Evolutionary conservation across 2,329 filamentous ascomycete species (phyloP).

Genomic region (Pseudogymnoascus verrucosus): DNA sequence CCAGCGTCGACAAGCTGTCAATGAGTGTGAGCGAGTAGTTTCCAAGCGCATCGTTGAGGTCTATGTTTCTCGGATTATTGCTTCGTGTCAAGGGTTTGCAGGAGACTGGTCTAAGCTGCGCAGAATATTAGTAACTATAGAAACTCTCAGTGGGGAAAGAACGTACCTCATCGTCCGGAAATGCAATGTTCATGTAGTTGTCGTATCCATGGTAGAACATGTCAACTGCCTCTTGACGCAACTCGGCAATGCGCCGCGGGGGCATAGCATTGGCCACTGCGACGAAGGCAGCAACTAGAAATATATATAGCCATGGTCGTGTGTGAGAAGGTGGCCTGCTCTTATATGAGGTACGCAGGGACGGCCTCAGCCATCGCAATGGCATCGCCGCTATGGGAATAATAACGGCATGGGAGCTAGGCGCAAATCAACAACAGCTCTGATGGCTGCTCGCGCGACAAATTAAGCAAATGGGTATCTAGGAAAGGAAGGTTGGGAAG

Average conservation of each 20-base stretch:
- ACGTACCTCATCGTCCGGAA: slow-evolving; percentile 81
- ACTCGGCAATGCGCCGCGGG: slow-evolving; percentile 43
- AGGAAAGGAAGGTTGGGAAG: neutral
- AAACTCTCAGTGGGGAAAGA: neutral
- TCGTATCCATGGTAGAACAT: slow-evolving; percentile 97
- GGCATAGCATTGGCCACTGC: slow-evolving; percentile 38
- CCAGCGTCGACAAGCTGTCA: slow-evolving; percentile 88
- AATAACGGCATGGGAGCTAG: slow-evolving; percentile 6
- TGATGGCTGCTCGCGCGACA: neutral
- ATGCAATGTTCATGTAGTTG: slow-evolving; percentile 90
- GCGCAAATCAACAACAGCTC: neutral
- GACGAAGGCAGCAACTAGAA: slow-evolving; percentile 21
- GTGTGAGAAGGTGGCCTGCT: slow-evolving; percentile 15
- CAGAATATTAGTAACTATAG: neutral
- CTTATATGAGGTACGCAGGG: slow-evolving; percentile 19
- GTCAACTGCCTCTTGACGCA: slow-evolving; percentile 55
- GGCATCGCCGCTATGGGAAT: slow-evolving; percentile 25
- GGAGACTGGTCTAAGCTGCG: slow-evolving; percentile 70
- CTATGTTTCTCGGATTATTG: slow-evolving; percentile 70
- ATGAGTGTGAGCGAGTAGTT: slow-evolving; percentile 96
- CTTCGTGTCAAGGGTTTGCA: slow-evolving; percentile 82
- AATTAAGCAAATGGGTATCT: slow-evolving; percentile 8
- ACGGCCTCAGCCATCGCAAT: slow-evolving; percentile 25
- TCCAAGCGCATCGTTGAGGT: slow-evolving; percentile 88
- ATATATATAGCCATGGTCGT: slow-evolving; percentile 21